These are phyloP conservation scores for Prunus mira DNA, from an alignment of 306 rosid species.

Conservation along the genomic window DNA sequence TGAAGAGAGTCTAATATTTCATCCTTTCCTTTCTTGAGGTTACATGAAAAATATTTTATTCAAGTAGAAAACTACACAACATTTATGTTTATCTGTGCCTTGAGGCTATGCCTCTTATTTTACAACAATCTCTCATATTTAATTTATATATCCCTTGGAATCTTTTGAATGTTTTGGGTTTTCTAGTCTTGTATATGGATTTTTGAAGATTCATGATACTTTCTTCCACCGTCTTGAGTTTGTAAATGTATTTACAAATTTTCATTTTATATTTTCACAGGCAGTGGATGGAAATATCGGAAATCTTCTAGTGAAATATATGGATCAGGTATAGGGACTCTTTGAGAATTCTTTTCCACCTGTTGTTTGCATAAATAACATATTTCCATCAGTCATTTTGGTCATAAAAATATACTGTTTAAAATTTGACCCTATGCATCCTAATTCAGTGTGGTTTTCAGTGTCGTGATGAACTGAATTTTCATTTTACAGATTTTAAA, in stretches of 20 bases:
- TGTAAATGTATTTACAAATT: background rate
- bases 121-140: background rate
- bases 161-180: background rate
- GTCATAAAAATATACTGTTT: background rate
- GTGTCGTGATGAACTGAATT: constrained; percentile 21
- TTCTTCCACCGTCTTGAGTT: background rate
- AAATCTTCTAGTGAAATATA: constrained; percentile 41
- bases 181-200: background rate
- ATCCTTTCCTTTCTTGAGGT: too few species aligned
- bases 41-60: too few species aligned
- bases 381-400: constrained; percentile 3
- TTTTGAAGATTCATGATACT: background rate
- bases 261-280: constrained; percentile 15
- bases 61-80: too few species aligned
- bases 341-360: background rate
- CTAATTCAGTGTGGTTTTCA: constrained; percentile 17
- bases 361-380: background rate
- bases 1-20: too few species aligned
- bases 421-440: constrained; percentile 11
- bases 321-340: constrained; percentile 47
- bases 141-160: background rate
- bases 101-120: background rate
- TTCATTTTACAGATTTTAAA: constrained; percentile 60
- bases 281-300: constrained; percentile 37
- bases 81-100: background rate